These are phyloP conservation scores for Pelargonium citronellum DNA, from an alignment of 441 rosid species.

Conservation along the genomic window DNA sequence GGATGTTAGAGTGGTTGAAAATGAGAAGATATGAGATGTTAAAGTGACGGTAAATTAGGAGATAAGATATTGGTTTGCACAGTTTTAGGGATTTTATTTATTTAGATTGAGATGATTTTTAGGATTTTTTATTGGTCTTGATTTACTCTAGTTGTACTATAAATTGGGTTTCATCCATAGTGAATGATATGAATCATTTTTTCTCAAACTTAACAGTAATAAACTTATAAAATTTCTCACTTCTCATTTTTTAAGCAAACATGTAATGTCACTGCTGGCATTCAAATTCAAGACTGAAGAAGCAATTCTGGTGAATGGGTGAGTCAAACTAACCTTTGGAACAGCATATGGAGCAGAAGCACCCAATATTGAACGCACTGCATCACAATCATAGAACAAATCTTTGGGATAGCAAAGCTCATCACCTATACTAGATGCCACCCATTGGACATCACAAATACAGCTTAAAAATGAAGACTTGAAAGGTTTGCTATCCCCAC, in stretches of 20 bases:
- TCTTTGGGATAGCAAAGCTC: slow-evolving; percentile 62
- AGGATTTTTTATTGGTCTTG: no score
- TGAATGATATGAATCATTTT: no score
- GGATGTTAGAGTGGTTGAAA: no score
- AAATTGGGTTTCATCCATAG: no score
- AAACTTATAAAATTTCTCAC: neutral
- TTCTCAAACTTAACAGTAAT: no score
- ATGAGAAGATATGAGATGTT: no score
- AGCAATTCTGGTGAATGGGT: no score
- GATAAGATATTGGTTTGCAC: no score
- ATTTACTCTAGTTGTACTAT: no score
- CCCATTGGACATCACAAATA: slow-evolving; percentile 63
- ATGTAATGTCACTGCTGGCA: slow-evolving; percentile 6
- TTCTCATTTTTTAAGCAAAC: neutral
- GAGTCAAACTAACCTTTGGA: slow-evolving; percentile 62
- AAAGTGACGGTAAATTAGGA: no score
- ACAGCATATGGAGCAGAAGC: slow-evolving; percentile 72
- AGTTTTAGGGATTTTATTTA: no score
- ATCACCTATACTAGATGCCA: slow-evolving; percentile 68
- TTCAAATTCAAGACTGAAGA: neutral
- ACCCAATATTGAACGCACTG: slow-evolving; percentile 71
- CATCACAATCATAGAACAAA: slow-evolving; percentile 74
- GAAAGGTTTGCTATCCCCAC: slow-evolving; percentile 38
- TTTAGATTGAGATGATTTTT: no score
- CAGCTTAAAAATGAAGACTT: slow-evolving; percentile 63